Evolutionary conservation across 257 asterid genomes (phyloP).

Genomic region (Nemophila menziesii): DNA sequence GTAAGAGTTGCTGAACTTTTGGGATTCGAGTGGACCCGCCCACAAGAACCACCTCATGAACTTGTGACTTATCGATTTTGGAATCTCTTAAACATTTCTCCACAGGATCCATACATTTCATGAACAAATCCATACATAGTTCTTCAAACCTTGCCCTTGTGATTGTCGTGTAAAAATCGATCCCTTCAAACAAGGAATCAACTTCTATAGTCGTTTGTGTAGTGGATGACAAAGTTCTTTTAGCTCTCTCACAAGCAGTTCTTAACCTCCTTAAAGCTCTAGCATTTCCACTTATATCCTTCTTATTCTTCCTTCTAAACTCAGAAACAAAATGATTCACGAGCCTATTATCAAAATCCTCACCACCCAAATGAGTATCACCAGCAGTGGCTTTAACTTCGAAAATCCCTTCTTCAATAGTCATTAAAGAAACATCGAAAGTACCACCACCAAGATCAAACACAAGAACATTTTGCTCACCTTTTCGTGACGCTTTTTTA

Average conservation of each 20-base stretch:
- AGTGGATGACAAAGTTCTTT: slow-evolving; percentile 34
- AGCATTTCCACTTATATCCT: slow-evolving; percentile 41
- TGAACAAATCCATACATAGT: slow-evolving; percentile 42
- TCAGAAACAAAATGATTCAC: slow-evolving; percentile 46
- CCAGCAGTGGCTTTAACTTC: slow-evolving; percentile 54
- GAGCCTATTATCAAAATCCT: slow-evolving; percentile 48
- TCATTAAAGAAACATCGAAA: slow-evolving; percentile 45
- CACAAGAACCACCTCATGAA: slow-evolving; percentile 44
- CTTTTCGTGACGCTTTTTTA: slow-evolving; percentile 25
- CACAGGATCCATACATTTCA: slow-evolving; percentile 55
- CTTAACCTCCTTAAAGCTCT: slow-evolving; percentile 33
- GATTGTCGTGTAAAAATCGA: slow-evolving; percentile 36
- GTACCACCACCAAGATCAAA: slow-evolving; percentile 55
- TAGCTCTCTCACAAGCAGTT: slow-evolving; percentile 44
- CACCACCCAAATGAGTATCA: slow-evolving; percentile 54
- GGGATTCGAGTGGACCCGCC: slow-evolving; percentile 54
- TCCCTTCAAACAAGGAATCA: slow-evolving; percentile 42
- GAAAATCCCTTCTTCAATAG: slow-evolving; percentile 51
- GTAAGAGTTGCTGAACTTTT: slow-evolving; percentile 41
- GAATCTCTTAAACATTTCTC: slow-evolving; percentile 49
- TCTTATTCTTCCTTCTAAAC: slow-evolving; percentile 38
- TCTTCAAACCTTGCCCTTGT: slow-evolving; percentile 56
- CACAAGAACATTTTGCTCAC: slow-evolving; percentile 34
- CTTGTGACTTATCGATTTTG: slow-evolving; percentile 29
- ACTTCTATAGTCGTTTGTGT: slow-evolving; percentile 44